phyloP scores from a whole-genome alignment of 1,284 basidiomycete species.

The Heimioporus punctisporus region DNA sequence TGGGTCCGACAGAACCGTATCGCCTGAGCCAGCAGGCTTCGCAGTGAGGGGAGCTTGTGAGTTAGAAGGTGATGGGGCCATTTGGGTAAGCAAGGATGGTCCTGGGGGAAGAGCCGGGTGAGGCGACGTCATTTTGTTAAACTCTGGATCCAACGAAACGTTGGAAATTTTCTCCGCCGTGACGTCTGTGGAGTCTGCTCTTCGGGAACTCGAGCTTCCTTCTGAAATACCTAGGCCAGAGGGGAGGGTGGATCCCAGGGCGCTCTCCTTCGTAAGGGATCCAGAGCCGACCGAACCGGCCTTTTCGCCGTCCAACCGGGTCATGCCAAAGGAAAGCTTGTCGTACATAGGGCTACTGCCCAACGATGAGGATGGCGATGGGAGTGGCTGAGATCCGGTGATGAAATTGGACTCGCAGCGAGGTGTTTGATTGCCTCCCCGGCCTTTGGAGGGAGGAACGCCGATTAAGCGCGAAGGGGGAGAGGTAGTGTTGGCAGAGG shows the following conservation, averaged over 20 bases:
- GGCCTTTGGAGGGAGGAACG: slow-evolving; percentile 93
- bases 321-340: slow-evolving; percentile 94
- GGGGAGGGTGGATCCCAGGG: slow-evolving; percentile 17
- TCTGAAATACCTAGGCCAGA: slow-evolving; percentile 15
- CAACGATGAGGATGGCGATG: slow-evolving; percentile 74
- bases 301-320: slow-evolving; percentile 59
- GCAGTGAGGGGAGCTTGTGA: slow-evolving; percentile 17
- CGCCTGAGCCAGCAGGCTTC: slow-evolving; percentile 33
- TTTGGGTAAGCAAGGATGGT: slow-evolving; percentile 83
- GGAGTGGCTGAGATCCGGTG: slow-evolving; percentile 93
- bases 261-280: slow-evolving; percentile 21
- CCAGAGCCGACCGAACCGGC: slow-evolving; percentile 25
- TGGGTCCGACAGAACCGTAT: slow-evolving; percentile 17
- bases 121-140: slow-evolving; percentile 56
- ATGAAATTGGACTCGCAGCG: slow-evolving; percentile 90
- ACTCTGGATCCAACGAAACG: slow-evolving; percentile 61
- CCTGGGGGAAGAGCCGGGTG: slow-evolving; percentile 48
- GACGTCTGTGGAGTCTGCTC: slow-evolving; percentile 44
- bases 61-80: slow-evolving; percentile 49
- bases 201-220: slow-evolving; percentile 22
- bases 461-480: slow-evolving; percentile 87
- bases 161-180: slow-evolving; percentile 64
- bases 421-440: slow-evolving; percentile 98
- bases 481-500: slow-evolving; percentile 46
- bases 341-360: slow-evolving; percentile 84